Base-by-base conservation (phyloP, 2,329 filamentous ascomycete species). In the Moelleriella libera region DNA sequence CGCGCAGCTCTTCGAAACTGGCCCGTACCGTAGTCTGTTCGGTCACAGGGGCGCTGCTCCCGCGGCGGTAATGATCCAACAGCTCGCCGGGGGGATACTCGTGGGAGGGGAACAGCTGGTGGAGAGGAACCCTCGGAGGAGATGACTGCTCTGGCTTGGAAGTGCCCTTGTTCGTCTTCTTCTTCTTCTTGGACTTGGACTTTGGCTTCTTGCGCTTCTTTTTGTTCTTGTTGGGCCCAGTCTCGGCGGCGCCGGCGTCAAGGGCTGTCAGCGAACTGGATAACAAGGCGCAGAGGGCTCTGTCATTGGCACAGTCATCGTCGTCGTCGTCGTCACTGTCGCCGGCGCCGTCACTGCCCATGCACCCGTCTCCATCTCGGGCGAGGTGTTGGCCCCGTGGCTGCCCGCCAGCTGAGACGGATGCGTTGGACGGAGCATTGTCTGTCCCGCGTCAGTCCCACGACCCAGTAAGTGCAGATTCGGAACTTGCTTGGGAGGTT, bases 41-140 rank as follows among this genome's bases (percentile, higher is more conserved):
- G n/a, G 86, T 92, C 5, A 83, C 90, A 43, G 87, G 78, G 64
- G 81, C 86, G 46, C 73, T 66, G 62, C 90, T 92, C 53, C 89
- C 84, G 58, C 87, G 74, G 21, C 21, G 21, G 55, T 69, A 68
- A 66, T 92, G 92, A 53, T 89, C 83, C 57, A 81, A 78, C 59
- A 88, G 83, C 63, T 90, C 77, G 53, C 87, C 87, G 54, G 78
- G 75, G 45, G 86, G 87, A 60, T 85, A 94, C 53, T 71, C 70
- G 58, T 78, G 74, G 63, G 78, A 79, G 46, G 82, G 78, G 68
- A 88, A 92, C 44, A 92, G 72, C 54, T 80, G 78, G 51, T 82
- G 80, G 45, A 92, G 63, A 47, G 76, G 70, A 31, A 90, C 80
- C 2, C 34, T 8, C 34, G 49, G 82, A 76, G 1, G 87, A 86